A percentile compares a stretch with the other conserved stretches of the same genome.
Conservation (phyloP, 2,329 filamentous ascomycete genomes). For the Colletotrichum musae region DNA sequence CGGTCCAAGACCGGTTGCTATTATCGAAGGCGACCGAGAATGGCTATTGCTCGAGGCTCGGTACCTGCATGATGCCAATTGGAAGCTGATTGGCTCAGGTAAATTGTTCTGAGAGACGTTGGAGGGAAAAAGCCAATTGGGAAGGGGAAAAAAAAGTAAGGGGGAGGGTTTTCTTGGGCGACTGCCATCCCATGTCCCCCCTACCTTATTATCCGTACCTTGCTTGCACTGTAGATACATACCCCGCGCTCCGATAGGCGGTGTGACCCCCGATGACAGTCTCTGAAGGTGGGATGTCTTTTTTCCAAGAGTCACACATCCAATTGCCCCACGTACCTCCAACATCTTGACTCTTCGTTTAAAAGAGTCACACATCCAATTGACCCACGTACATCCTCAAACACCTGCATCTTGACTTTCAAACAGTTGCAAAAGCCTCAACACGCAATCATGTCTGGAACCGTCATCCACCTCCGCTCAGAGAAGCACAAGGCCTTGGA, state of each 20-base stretch:
- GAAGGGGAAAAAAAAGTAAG: background rate
- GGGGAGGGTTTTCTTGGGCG: background rate
- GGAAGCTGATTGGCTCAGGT: background rate
- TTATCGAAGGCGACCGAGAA: background rate
- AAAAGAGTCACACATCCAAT: no score
- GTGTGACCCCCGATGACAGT: constrained; percentile 28
- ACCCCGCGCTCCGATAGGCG: constrained; percentile 40
- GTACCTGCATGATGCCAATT: background rate
- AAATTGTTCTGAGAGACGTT: background rate
- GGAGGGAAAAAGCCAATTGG: constrained; percentile 1
- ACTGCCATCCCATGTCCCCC: constrained; percentile 31
- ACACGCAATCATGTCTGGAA: constrained; percentile 42
- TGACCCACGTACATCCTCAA: constrained; percentile 9
- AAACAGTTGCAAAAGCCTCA: background rate
- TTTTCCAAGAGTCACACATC: constrained; percentile 30
- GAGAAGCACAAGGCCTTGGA: constrained; percentile 68
- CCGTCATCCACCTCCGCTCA: constrained; percentile 66
- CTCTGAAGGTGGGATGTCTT: constrained; percentile 35
- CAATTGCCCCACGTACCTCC: constrained; percentile 31
- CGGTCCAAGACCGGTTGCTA: no score
- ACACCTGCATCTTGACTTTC: background rate
- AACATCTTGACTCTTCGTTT: no score
- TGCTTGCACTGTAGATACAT: background rate
- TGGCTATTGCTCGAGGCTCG: background rate
- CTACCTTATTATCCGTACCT: background rate